Evolutionary conservation across 495 filamentous ascomycete species (phyloP), one percentile per base, ranked within the genome.

Genomic region (Neurospora sp.): DNA sequence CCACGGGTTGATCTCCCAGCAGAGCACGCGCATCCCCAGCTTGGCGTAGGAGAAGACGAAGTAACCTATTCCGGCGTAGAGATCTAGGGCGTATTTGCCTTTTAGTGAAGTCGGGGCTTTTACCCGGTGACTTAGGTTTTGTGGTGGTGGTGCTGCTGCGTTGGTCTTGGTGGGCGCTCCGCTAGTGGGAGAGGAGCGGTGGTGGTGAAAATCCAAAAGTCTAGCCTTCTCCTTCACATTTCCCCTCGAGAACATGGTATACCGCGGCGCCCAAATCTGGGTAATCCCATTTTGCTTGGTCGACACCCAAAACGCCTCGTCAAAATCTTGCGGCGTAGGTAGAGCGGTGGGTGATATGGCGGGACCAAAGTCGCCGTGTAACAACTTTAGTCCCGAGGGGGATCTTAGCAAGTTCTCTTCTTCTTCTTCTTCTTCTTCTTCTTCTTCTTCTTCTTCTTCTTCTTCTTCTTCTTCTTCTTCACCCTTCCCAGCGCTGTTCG

Each of bases 31-130:
- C 71, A 93, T 83, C 0, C 94, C 94, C n/a, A 91, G 84, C 72
- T 83, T 86, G 22, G 89, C 83, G 77, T 96, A 97, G 41, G 87
- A 89, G 74, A 97, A 95, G 17, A 91, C 87, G 79, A 97, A 98
- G 79, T 98, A 98, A 2, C 94, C 94, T 73, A 98, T 96, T 0
- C 94, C 94, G 3, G 92, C 92, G 84, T 94, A 97, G 75, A 98
- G 81, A 79, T 98, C 94, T 0, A 96, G 88, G 0, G 92, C 93
- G 69, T 83, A 84, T 20, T 71, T 76, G 2, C 48, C 45, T 2
- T 53, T 40, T 37, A 72, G 8, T 8, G 69, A 53, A 20, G 48
- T 0, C 31, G 44, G 22, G 48, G 40, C 4, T 59, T 9, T 39
- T 10, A 53, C 4, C 1, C 41, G 8, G 0, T 45, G 10, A 1